Base-by-base conservation (phyloP, 805 yeast genomes). In the Blastobotrys attinorum region DNA sequence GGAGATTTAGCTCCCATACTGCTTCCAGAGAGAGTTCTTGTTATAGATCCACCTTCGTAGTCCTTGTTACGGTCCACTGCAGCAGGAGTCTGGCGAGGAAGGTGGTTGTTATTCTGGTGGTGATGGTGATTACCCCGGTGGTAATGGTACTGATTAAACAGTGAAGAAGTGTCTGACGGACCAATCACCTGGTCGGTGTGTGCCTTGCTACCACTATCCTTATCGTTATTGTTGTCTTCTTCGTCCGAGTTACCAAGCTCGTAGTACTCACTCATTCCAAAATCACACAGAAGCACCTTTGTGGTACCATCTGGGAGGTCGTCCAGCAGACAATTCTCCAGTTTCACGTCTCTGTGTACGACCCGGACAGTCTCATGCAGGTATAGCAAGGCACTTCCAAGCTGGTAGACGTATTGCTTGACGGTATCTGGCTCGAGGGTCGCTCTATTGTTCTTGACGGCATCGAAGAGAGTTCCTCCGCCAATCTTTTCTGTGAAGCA, bases 401-500 rank as follows among this genome's bases (percentile, higher is more conserved):
- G 69, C 53, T 83, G 87, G 22, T 61, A 52, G 3, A 73, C 55
- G 51, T 73, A 74, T 8, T 58, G 52, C n/a, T 57, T 53, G 3
- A 75, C 61, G 16, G 42, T 41, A 33, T 46, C 38, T 17, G 34
- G 22, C 20, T 42, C 50, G 6, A 49, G 40, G 2, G 45, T 37
- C 22, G 40, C 60, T 21, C 85, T 85, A 87, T 71, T 63, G n/a
- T 64, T 60, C 35, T 72, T 66, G 10, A 84, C 90, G 33, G 81
- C 58, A 51, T 86, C 95, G 59, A 80, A 88, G 27, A 89, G 63
- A 0, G 95, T 83, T 0, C 97, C 96, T 27, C 86, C 87, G 46
- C 71, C 67, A 11, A 82, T 74, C 44, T 77, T 67, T 29, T 78
- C 73, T 41, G 86, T 84, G 32, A 88, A 67, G 54, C 95, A 80